Evolutionary conservation across 106 monocot species (phyloP).

Genomic region (Dendrobium nobile): DNA sequence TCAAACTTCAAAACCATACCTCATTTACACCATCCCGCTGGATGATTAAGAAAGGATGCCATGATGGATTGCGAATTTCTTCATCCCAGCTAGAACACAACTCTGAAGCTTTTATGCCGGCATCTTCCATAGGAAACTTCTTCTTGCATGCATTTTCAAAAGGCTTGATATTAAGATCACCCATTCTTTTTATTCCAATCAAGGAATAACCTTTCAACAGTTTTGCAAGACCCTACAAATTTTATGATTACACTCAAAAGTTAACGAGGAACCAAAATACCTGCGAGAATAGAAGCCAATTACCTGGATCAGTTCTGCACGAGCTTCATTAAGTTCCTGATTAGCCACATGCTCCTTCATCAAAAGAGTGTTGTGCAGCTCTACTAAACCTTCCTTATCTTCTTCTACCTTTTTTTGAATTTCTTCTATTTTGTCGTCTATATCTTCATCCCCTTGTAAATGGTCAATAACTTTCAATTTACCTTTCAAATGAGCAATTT

Average conservation of each 20-base stretch:
- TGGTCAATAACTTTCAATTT: constrained; percentile 63
- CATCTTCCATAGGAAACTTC: constrained; percentile 32
- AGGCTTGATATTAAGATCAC: constrained; percentile 53
- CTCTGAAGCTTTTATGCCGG: constrained; percentile 38
- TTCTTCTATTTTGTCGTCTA: constrained; percentile 38
- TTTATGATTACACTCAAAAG: background rate
- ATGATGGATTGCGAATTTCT: constrained; percentile 52
- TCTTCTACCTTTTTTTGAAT: constrained; percentile 32
- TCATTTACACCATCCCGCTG: constrained; percentile 13
- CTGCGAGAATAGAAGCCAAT: background rate
- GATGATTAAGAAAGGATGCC: constrained; percentile 67
- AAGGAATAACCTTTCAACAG: constrained; percentile 23
- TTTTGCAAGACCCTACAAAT: constrained; percentile 46
- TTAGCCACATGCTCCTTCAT: constrained; percentile 66
- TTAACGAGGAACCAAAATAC: background rate
- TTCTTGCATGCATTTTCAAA: constrained; percentile 53
- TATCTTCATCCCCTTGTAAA: constrained; percentile 61
- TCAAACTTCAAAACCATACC: constrained; percentile 18
- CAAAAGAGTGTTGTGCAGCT: constrained; percentile 43
- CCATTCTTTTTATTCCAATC: constrained; percentile 89
- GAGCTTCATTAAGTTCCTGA: constrained; percentile 64
- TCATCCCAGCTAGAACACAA: constrained; percentile 49
- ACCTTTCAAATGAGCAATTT: constrained; percentile 74
- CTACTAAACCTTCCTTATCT: constrained; percentile 44
- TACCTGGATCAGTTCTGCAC: constrained; percentile 63